Conservation (phyloP, 345 rosid genomes). For the Moricandia arvensis region DNA sequence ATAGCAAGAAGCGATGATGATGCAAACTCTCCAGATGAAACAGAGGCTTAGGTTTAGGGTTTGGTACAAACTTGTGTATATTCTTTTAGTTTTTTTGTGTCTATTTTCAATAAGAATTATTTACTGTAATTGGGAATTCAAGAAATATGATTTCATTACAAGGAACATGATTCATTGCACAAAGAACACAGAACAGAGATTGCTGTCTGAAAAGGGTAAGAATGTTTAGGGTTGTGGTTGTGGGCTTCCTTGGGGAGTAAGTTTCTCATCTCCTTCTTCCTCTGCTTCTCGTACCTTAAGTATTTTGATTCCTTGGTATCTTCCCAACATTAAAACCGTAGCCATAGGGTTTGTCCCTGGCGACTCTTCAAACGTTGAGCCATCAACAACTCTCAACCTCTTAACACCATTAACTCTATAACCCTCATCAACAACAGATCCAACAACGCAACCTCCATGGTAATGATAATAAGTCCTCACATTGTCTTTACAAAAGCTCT, state of each 20-base stretch:
- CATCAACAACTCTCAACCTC: constrained; percentile 54
- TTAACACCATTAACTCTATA: constrained; percentile 14
- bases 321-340: constrained; percentile 67
- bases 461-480: neutral
- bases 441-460: neutral
- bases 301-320: constrained; percentile 68
- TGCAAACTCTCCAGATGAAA: neutral
- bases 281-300: constrained; percentile 39
- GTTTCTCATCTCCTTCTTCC: neutral
- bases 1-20: too few species aligned
- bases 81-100: neutral
- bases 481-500: constrained; percentile 40
- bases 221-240: constrained; percentile 20
- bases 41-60: constrained; percentile 19
- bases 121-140: neutral
- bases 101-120: neutral
- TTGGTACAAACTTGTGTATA: too few species aligned
- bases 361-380: constrained; percentile 67
- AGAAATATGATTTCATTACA: too few species aligned
- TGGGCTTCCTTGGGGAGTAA: constrained; percentile 17
- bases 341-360: constrained; percentile 92
- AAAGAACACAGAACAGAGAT: constrained; percentile 8
- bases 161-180: neutral
- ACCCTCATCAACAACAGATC: neutral
- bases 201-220: neutral